Evolutionary conservation across 108 stramenopile genomes (phyloP).

Genomic region (Conticribra guillardii): DNA sequence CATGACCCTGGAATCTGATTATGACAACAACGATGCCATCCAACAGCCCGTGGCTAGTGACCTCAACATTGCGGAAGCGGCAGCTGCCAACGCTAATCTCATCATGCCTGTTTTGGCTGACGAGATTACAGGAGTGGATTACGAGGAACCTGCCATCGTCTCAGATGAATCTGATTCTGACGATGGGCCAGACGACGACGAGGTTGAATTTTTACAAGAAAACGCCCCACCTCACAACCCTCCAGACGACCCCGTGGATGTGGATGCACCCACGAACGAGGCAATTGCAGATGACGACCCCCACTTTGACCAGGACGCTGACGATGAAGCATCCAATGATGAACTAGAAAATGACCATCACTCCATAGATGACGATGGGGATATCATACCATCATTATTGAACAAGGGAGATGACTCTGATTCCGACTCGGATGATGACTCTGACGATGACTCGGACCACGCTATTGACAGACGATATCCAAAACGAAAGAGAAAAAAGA

Average conservation of each 20-base stretch:
- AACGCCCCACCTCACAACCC: background rate
- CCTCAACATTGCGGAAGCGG: background rate
- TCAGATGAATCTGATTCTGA: background rate
- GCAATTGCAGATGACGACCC: too few species aligned
- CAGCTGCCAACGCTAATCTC: conserved; percentile 1
- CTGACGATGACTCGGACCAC: background rate
- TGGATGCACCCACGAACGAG: too few species aligned
- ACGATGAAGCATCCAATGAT: background rate
- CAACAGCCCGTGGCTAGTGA: background rate
- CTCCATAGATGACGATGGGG: background rate
- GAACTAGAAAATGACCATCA: background rate
- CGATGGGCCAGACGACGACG: background rate
- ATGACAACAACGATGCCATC: background rate
- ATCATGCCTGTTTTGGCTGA: background rate
- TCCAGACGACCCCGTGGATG: background rate
- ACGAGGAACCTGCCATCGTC: background rate
- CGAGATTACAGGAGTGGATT: conserved; percentile 6
- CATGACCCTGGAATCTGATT: background rate
- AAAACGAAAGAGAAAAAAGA: too few species aligned
- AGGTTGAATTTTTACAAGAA: background rate
- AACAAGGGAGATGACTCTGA: conserved; percentile 1
- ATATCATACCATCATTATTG: too few species aligned
- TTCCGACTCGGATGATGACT: background rate
- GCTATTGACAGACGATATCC: background rate
- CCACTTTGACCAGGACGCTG: background rate